These are phyloP conservation scores for Dactylellina parvicollis DNA, from an alignment of 2,329 filamentous ascomycete species.

Conservation along the genomic window DNA sequence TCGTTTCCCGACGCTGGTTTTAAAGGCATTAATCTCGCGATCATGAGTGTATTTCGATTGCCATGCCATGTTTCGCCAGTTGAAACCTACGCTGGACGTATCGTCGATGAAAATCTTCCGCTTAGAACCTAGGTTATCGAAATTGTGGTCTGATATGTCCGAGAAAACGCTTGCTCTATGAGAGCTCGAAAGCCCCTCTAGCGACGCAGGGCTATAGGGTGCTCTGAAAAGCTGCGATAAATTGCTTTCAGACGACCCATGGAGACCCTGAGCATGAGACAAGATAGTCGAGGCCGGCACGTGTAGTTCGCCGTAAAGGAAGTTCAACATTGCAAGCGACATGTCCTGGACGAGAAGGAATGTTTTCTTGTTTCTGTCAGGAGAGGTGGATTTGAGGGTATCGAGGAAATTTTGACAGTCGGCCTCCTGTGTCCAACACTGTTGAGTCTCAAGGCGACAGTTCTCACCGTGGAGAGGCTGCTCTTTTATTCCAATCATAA, in stretches of 20 bases:
- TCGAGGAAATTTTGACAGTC: not conserved
- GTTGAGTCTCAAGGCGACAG: too few species aligned
- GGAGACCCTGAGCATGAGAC: not conserved
- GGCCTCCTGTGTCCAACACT: not conserved
- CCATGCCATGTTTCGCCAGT: not conserved
- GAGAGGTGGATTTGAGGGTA: not conserved
- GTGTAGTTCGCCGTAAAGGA: constrained; percentile 1
- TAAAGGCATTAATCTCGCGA: too few species aligned
- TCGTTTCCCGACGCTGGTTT: too few species aligned
- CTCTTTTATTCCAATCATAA: too few species aligned
- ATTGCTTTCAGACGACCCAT: not conserved
- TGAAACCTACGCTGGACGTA: not conserved
- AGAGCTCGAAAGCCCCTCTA: too few species aligned
- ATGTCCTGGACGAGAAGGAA: constrained; percentile 16
- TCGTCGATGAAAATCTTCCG: not conserved
- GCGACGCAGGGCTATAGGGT: too few species aligned
- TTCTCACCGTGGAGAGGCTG: too few species aligned
- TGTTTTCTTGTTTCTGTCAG: not conserved
- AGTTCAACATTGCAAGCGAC: constrained; percentile 8
- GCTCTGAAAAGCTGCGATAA: not conserved
- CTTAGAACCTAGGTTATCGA: not conserved
- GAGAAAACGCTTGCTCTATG: too few species aligned
- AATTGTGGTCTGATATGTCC: not conserved
- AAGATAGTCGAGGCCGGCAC: not conserved
- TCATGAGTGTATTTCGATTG: too few species aligned